Evolutionary conservation across 345 rosid species (phyloP), one percentile per base, ranked within the genome.

Genomic region (Crucihimalaya himalaica): DNA sequence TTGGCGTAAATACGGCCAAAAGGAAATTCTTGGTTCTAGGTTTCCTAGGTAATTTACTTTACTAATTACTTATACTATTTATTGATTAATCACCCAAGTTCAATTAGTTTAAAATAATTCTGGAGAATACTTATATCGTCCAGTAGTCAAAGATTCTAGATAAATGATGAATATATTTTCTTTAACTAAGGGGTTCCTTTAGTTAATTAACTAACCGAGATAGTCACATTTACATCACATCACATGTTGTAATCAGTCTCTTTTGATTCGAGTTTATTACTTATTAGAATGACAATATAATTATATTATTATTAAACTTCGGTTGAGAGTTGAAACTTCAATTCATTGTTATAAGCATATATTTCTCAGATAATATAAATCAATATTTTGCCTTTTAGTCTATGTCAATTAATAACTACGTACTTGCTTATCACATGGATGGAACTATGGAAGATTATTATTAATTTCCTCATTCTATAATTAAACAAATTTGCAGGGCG

Each of bases 1-100:
- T 16, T 92, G 98, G 96, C 82, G 93, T 70, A 92, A 92, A 72
- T 92, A 92, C 28, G 98, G 98, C 4, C 98, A 92, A 63, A 93
- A 93, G 71, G 97, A 93, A 68, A 93, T 93, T 35, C 78, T 90
- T 15, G 89, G 85, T 10, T 86, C 97, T 1, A 84, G 1, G 40
- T 86, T 51, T 34, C 98, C 97, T 8, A 87, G 98, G 98, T 93
- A 87, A 29, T 18, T 50, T 2, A 52, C 74, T 42, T 45, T 31
- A 63, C 48, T 72, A 19, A 25, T 4, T 43, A 1, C 1, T 12
- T 37, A 4, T 31, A 31, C 1, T 31, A 42, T 8, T 21, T 42
- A 13, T 20, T 16, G 28, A 8, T 45, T 54, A 27, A 23, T 70
- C 3, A 35, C n/a, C 11, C 32, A 72, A 10, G 56, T 32, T 34